phyloP scores from a whole-genome alignment of 306 rosid genomes.

The Delonix regia region DNA sequence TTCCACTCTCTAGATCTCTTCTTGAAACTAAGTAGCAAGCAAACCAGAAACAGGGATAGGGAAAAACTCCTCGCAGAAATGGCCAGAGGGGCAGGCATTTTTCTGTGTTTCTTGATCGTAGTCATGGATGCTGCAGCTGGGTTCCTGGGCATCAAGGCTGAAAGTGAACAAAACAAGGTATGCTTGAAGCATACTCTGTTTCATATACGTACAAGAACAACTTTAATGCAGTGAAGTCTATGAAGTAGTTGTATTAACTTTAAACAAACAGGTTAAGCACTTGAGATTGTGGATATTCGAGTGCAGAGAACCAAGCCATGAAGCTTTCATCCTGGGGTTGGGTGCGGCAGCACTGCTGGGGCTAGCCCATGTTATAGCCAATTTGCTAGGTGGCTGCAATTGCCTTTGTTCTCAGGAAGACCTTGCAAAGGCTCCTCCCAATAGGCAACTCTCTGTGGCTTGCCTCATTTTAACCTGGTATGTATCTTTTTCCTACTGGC shows the following conservation, averaged over 20 bases:
- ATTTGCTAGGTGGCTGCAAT: constrained; percentile 80
- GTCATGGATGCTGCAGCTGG: constrained; percentile 78
- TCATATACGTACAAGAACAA: neutral
- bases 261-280: constrained; percentile 69
- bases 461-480: constrained; percentile 91
- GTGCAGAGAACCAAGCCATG: constrained; percentile 87
- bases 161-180: constrained; percentile 90
- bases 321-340: constrained; percentile 80
- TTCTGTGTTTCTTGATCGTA: constrained; percentile 74
- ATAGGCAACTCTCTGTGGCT: constrained; percentile 72
- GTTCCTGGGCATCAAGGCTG: constrained; percentile 88
- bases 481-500: constrained; percentile 5
- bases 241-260: neutral
- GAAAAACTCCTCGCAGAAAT: constrained; percentile 37
- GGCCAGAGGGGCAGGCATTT: constrained; percentile 60
- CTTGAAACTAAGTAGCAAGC: constrained; percentile 7
- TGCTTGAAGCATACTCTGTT: constrained; percentile 15
- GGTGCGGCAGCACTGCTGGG: constrained; percentile 73
- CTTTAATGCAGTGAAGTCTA: neutral
- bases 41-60: constrained; percentile 22
- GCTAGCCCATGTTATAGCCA: constrained; percentile 71
- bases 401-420: constrained; percentile 80
- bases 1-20: constrained; percentile 2
- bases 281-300: constrained; percentile 87
- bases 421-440: constrained; percentile 64